These are phyloP conservation scores for Stylosanthes scabra DNA, from an alignment of 331 rosid species.

Conservation along the genomic window DNA sequence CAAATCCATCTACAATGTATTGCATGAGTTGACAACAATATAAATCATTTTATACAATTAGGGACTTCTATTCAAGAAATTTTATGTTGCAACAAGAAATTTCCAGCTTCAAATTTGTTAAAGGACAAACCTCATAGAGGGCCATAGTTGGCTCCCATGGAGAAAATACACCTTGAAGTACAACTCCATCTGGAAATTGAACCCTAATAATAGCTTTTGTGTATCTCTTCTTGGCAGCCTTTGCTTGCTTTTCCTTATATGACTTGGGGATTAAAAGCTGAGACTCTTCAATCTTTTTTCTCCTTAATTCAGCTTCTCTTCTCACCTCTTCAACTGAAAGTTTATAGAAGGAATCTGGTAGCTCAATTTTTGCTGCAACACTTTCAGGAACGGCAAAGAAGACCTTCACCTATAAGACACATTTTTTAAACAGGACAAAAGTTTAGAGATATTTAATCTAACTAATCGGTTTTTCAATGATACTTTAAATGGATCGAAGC, in stretches of 20 bases:
- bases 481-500: constrained; percentile 5
- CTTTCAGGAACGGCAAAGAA: constrained; percentile 95
- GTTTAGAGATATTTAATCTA: constrained; percentile 18
- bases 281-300: constrained; percentile 88
- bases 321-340: constrained; percentile 74
- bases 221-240: constrained; percentile 71
- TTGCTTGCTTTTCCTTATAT: constrained; percentile 87
- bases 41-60: constrained; percentile 13
- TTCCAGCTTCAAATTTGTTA: constrained; percentile 11
- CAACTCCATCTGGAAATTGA: constrained; percentile 95
- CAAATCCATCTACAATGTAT: constrained; percentile 29
- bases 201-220: constrained; percentile 70
- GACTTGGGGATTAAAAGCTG: constrained; percentile 91
- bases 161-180: constrained; percentile 86
- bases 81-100: neutral
- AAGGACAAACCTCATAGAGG: constrained; percentile 78
- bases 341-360: constrained; percentile 87
- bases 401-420: constrained; percentile 65
- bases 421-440: constrained; percentile 19
- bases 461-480: neutral
- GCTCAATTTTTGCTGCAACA: constrained; percentile 79
- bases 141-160: constrained; percentile 80
- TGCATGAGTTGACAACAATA: constrained; percentile 2
- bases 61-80: neutral
- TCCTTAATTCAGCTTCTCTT: constrained; percentile 89